Evolutionary conservation across 495 filamentous ascomycete species (phyloP), one percentile per base, ranked within the genome.

Genomic region (Lasiosphaeris hirsuta): DNA sequence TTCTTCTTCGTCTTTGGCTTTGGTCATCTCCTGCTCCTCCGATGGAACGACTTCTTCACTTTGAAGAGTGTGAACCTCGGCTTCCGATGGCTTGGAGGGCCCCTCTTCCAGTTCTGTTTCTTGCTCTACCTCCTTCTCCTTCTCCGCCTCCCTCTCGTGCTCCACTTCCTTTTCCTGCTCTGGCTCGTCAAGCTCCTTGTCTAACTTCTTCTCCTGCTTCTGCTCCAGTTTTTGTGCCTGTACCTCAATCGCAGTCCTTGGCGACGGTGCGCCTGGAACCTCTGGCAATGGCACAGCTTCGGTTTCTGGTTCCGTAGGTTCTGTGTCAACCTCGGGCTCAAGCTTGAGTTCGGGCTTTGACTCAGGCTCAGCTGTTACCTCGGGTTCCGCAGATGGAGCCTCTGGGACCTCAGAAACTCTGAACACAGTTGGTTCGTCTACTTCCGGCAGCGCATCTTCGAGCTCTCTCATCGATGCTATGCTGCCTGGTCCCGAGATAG

Each of bases 401-500:
- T 30, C 23, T 5, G 23, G 23, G 23, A 30, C 23, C 23, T 30
- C 23, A 2, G 23, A 5, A 30, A 30, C 23, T 30, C 2, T 5
- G 23, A 30, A 30, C 23, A 30, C 5, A 30, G 23, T 30, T 5
- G 23, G 23, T 30, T 30, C 23, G 2, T 30, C 23, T 30, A 30
- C 5, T 30, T 46, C 59, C 17, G 36, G 30, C 1, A 17, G 42
- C 10, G 18, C 17, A 13, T 45, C 43, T 17, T 60, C 56, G 15
- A n/a, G 30, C 0, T 33, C 36, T 7, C 35, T 17, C n/a, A 42
- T 49, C 5, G 40, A 13, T 17, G 53, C 42, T n/a, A 47, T 55
- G 53, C 52, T 23, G 3, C 15, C 33, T 10, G 35, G n/a, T 8
- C 33, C 56, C 61, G 53, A 57, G 41, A 58, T 58, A 1, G 64